Evolutionary conservation across 768 basidiomycete species (phyloP).

Genomic region (Boletellus sp.): DNA sequence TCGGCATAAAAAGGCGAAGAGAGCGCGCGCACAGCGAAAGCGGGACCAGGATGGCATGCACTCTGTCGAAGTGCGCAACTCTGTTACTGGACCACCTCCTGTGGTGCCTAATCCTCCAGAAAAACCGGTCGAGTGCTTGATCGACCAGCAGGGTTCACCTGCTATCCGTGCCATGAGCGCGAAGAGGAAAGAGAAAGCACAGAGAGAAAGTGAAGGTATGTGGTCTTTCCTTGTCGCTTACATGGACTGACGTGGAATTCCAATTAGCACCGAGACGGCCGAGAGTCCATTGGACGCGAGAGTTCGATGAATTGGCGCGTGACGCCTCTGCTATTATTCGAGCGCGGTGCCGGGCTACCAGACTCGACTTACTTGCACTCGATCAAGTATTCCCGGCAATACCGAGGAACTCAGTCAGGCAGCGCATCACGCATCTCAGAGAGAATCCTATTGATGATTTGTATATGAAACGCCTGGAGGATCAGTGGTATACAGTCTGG

Average conservation of each 20-base stretch:
- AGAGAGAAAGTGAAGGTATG: slow-evolving; percentile 31
- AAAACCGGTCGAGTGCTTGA: slow-evolving; percentile 48
- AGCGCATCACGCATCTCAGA: slow-evolving; percentile 58
- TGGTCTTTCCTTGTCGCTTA: background rate
- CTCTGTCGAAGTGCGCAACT: background rate
- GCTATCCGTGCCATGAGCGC: slow-evolving; percentile 30
- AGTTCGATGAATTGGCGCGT: slow-evolving; percentile 84
- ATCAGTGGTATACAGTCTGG: slow-evolving; percentile 81
- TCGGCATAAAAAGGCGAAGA: slow-evolving; percentile 62
- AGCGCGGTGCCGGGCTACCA: slow-evolving; percentile 64
- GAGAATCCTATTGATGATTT: slow-evolving; percentile 63
- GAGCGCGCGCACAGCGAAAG: slow-evolving; percentile 56
- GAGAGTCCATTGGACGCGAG: slow-evolving; percentile 78
- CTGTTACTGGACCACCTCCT: slow-evolving; percentile 32
- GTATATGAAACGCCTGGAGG: slow-evolving; percentile 76
- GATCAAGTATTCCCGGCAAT: slow-evolving; percentile 78
- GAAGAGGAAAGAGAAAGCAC: slow-evolving; percentile 33
- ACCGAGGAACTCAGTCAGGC: slow-evolving; percentile 68
- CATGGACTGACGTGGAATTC: slow-evolving; percentile 1
- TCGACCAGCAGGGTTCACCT: slow-evolving; percentile 50
- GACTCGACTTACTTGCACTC: slow-evolving; percentile 69
- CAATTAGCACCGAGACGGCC: slow-evolving; percentile 43
- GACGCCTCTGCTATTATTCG: slow-evolving; percentile 82
- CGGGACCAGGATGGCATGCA: slow-evolving; percentile 59
- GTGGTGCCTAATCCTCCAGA: slow-evolving; percentile 44